Base-by-base conservation (phyloP, 2,329 filamentous ascomycete species). In the Fusarium sp. region DNA sequence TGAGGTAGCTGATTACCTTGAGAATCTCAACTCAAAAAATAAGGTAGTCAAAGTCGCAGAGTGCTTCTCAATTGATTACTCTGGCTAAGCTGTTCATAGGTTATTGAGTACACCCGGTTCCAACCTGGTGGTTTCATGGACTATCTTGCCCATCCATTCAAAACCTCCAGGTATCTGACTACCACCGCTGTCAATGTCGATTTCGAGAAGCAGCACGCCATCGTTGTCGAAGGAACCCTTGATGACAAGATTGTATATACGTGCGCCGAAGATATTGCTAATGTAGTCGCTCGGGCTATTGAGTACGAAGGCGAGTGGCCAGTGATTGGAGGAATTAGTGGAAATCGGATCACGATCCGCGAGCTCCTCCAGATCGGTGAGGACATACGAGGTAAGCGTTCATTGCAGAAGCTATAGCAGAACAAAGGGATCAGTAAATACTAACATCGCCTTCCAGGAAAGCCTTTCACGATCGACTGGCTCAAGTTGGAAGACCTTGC, bases 51-150 rank as follows among this genome's bases (percentile, higher is more conserved):
- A 6, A 0, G 4, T 3, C 0, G 2, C 1, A 6, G 1, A 1
- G 1, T 31, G 10, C 28, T 4, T 5, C 4, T 1, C 18, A 20
- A 6, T 1, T 3, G 2, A 1, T 7, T 2, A 0, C 5, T 0
- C 24, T 57, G 1, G 39, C 0, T 0, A 1, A 1, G 0, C 3
- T 13, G 15, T 28, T 28, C 0, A 9, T 3, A 63, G 60, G 10
- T 44, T 1, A 10, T 63, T 6, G 60, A 63, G 14, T 63, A 63
- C 22, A 44, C 49, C 1, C 43, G 60, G 0, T 63, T 63, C 3
- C 60, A 63, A 0, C 60, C 60, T 0, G 60, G 60, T 2, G 58
- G 28, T 1, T 63, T 63, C 1, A 63, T 63, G 60, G 60, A 63
- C 31, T 63, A 63, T 45, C 17, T 63, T 13, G 57, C 42, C 1